phyloP scores from a whole-genome alignment of 345 rosid genomes.

The Brassica incana region DNA sequence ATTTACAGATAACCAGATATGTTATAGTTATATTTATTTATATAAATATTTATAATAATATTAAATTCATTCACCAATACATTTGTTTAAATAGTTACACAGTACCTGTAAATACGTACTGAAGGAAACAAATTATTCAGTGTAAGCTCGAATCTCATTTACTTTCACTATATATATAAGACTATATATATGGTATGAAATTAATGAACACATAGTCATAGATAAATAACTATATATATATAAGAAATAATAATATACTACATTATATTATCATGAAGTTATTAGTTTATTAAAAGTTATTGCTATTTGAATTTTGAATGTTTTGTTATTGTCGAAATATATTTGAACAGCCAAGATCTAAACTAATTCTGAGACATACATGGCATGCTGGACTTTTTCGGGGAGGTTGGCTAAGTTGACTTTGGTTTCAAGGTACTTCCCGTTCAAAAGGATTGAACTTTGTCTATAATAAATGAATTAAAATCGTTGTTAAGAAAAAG shows the following conservation, averaged over 20 bases:
- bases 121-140: not conserved
- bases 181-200: not conserved
- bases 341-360: not conserved
- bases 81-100: not conserved
- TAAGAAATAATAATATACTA: not conserved
- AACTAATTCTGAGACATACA: not conserved
- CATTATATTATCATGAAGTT: not conserved
- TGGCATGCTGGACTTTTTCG: not conserved
- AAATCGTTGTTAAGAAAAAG: not conserved
- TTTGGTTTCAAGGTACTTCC: not conserved
- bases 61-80: not conserved
- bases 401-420: conserved; percentile 6
- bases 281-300: not conserved
- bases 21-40: not conserved
- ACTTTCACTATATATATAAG: not conserved
- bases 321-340: not conserved
- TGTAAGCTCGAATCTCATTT: not conserved
- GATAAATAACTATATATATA: not conserved
- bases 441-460: not conserved
- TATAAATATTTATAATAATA: not conserved
- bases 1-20: not conserved
- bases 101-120: not conserved
- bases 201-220: not conserved
- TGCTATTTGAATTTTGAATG: not conserved
- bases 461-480: not conserved